Conservation (phyloP, 2,329 filamentous ascomycete species). For the Ceratocystis diversiconidia region DNA sequence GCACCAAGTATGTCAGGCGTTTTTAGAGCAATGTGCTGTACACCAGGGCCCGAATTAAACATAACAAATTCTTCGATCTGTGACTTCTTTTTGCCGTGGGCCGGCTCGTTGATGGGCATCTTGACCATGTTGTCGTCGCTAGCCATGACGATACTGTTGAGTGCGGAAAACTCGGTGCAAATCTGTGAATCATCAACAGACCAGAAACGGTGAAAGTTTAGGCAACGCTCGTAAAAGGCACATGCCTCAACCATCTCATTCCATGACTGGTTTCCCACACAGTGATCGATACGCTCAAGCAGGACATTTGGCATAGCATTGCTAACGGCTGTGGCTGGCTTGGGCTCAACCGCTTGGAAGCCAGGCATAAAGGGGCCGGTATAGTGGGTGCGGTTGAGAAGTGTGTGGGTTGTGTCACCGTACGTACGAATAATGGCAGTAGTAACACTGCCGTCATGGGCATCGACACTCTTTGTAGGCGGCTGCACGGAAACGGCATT, state of each 20-base stretch:
- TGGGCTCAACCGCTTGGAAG: constrained; percentile 43
- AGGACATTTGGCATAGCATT: constrained; percentile 36
- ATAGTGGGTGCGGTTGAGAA: constrained; percentile 62
- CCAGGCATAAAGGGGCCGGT: constrained; percentile 69
- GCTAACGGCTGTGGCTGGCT: constrained; percentile 26
- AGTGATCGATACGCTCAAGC: constrained; percentile 78
- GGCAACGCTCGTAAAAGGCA: constrained; percentile 68
- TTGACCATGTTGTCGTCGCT: constrained; percentile 76
- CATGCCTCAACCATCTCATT: constrained; percentile 61
- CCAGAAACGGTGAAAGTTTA: constrained; percentile 96
- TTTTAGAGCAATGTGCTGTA: constrained; percentile 84
- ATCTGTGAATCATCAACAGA: constrained; percentile 87
- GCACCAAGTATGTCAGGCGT: constrained; percentile 66
- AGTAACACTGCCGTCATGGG: constrained; percentile 50
- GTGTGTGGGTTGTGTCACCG: constrained; percentile 86
- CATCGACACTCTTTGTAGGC: constrained; percentile 41
- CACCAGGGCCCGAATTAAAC: constrained; percentile 79
- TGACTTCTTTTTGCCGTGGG: constrained; percentile 72
- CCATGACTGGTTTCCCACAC: constrained; percentile 95
- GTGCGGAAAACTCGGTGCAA: constrained; percentile 79
- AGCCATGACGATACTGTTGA: constrained; percentile 83
- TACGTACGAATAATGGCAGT: constrained; percentile 80
- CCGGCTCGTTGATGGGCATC: constrained; percentile 98
- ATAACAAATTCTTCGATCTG: constrained; percentile 91
- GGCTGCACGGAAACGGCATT: constrained; percentile 48